Evolutionary conservation across 257 asterid genomes (phyloP).

Genomic region (Cinchona pubescens): DNA sequence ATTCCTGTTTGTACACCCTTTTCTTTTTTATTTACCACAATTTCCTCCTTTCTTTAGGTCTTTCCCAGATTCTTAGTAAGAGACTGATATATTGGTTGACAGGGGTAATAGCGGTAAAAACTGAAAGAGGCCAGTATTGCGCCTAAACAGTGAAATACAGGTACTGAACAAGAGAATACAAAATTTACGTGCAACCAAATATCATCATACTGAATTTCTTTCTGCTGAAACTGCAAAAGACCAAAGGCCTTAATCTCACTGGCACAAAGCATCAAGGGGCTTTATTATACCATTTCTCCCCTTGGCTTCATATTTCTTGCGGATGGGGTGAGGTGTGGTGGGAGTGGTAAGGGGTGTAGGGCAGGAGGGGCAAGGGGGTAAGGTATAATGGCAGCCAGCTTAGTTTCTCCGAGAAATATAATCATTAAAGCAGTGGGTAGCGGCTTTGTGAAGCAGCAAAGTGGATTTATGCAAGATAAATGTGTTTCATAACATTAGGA

Average conservation of each 20-base stretch:
- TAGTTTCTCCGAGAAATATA: not conserved
- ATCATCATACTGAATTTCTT: not conserved
- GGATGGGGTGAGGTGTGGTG: not conserved
- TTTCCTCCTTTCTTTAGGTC: not conserved
- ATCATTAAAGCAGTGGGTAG: not conserved
- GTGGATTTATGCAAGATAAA: not conserved
- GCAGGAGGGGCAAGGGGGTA: not conserved
- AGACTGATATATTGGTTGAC: too few species aligned
- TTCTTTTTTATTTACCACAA: not conserved
- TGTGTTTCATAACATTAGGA: not conserved
- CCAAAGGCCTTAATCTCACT: too few species aligned
- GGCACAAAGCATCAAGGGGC: too few species aligned
- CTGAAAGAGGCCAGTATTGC: not conserved
- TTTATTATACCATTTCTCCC: too few species aligned
- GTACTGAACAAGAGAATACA: not conserved
- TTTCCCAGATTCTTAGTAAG: not conserved
- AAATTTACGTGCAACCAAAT: not conserved
- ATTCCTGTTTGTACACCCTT: not conserved
- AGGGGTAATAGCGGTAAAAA: too few species aligned
- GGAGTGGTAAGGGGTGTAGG: not conserved
- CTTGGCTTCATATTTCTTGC: not conserved
- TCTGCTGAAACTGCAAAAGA: too few species aligned
- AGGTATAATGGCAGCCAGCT: not conserved
- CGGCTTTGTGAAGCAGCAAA: not conserved
- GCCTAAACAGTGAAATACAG: not conserved